These are phyloP conservation scores for Naganishia kalamii DNA, from an alignment of 768 basidiomycete genomes.

Conservation along the genomic window DNA sequence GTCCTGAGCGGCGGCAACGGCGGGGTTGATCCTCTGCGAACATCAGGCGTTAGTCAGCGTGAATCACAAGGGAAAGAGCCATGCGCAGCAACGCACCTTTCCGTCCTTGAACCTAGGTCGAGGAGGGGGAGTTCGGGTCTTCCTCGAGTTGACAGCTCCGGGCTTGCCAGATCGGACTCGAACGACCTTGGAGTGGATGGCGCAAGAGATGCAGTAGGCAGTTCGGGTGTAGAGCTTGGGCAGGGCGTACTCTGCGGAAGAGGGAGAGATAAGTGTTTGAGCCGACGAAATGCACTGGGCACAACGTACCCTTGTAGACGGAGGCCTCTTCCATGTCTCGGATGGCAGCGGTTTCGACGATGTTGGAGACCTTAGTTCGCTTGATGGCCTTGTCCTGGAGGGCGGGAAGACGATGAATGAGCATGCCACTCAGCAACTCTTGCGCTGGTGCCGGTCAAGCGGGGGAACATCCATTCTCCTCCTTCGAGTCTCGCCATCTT, in stretches of 20 bases:
- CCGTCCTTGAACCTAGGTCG: slow-evolving; percentile 79
- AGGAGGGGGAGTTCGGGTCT: slow-evolving; percentile 92
- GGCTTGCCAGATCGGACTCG: slow-evolving; percentile 93
- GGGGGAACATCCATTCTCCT: slow-evolving; percentile 1
- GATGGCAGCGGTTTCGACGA: slow-evolving; percentile 98
- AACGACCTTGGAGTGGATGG: slow-evolving; percentile 98
- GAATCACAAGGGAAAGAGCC: no score
- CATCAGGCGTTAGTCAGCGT: no score
- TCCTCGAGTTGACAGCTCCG: slow-evolving; percentile 57
- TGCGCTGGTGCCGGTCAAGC: neutral
- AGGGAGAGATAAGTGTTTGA: neutral
- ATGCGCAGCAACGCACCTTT: slow-evolving; percentile 43
- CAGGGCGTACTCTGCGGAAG: slow-evolving; percentile 72
- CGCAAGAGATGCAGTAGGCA: slow-evolving; percentile 96
- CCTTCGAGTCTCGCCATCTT: neutral
- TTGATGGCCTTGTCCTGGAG: slow-evolving; percentile 96
- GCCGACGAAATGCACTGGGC: slow-evolving; percentile 35
- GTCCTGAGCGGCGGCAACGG: slow-evolving; percentile 83
- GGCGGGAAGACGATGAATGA: neutral
- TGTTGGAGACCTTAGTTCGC: slow-evolving; percentile 98
- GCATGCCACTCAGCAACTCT: neutral
- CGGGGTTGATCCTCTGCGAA: slow-evolving; percentile 85
- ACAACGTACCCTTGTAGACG: slow-evolving; percentile 67
- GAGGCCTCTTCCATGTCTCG: slow-evolving; percentile 94
- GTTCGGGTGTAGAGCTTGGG: slow-evolving; percentile 99